Evolutionary conservation across 345 rosid genomes (phyloP).

Genomic region (Arabidopsis arenosa): DNA sequence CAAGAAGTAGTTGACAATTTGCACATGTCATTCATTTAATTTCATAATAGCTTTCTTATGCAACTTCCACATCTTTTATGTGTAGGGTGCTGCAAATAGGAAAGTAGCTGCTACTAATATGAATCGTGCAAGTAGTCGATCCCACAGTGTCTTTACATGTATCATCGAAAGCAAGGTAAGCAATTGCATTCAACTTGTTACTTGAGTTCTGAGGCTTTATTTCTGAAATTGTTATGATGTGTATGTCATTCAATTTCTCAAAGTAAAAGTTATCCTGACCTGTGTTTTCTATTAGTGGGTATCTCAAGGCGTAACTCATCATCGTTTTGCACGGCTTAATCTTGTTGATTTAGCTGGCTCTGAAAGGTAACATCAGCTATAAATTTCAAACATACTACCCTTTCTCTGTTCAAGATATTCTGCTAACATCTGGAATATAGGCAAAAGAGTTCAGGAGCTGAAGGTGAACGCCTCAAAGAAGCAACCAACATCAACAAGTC

Average conservation of each 20-base stretch:
- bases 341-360: constrained; percentile 99
- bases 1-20: neutral
- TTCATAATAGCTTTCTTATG: constrained; percentile 17
- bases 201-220: constrained; percentile 8
- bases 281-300: constrained; percentile 70
- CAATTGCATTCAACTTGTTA: constrained; percentile 7
- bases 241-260: constrained; percentile 5
- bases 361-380: constrained; percentile 67
- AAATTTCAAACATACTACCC: neutral
- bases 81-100: constrained; percentile 95
- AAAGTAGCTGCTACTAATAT: constrained; percentile 98
- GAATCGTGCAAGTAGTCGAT: constrained; percentile 98
- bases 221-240: neutral
- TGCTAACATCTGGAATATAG: constrained; percentile 49
- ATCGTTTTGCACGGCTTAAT: constrained; percentile 94
- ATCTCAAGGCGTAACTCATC: constrained; percentile 94
- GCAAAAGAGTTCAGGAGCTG: constrained; percentile 99
- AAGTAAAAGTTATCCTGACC: neutral
- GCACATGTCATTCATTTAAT: neutral
- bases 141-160: constrained; percentile 98
- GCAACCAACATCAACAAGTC: constrained; percentile 98
- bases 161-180: constrained; percentile 90
- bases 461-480: constrained; percentile 99
- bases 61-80: constrained; percentile 17
- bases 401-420: constrained; percentile 6